phyloP scores from a whole-genome alignment of 2,329 filamentous ascomycete genomes.

The Byssochlamys sp. region DNA sequence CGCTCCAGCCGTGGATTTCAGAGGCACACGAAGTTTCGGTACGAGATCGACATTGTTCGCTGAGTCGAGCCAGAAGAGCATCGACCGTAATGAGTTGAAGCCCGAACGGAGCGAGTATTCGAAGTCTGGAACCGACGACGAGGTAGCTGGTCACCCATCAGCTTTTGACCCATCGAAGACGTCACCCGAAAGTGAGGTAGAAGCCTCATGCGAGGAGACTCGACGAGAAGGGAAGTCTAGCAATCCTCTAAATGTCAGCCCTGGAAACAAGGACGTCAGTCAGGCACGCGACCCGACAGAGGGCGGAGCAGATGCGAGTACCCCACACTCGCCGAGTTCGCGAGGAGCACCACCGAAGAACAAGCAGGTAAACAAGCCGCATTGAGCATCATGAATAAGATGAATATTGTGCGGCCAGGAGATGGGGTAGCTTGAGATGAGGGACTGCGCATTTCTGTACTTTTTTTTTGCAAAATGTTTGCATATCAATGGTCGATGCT shows the following conservation, averaged over 20 bases:
- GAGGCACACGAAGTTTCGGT: conserved; percentile 1
- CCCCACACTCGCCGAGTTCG: conserved; percentile 30
- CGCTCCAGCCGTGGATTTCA: not conserved
- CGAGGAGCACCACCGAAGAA: conserved; percentile 29
- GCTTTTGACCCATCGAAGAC: conserved; percentile 64
- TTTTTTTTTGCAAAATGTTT: not conserved
- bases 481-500: not conserved
- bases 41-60: conserved; percentile 2
- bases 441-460: not conserved
- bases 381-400: not conserved
- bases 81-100: conserved; percentile 53
- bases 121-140: conserved; percentile 56
- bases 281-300: conserved; percentile 37
- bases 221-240: conserved; percentile 29
- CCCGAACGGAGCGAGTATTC: conserved; percentile 58
- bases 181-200: conserved; percentile 50
- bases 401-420: not conserved
- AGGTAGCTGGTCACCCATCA: conserved; percentile 48
- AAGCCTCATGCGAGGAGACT: conserved; percentile 27
- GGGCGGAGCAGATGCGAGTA: conserved; percentile 34
- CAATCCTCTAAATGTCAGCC: conserved; percentile 51
- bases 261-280: conserved; percentile 51
- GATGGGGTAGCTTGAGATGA: not conserved
- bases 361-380: conserved; percentile 10
- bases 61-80: conserved; percentile 1